A percentile compares a stretch with the other conserved stretches of the same genome.
These are phyloP conservation scores for Rehmannia glutinosa DNA, from an alignment of 257 asterid species.

Conservation along the genomic window DNA sequence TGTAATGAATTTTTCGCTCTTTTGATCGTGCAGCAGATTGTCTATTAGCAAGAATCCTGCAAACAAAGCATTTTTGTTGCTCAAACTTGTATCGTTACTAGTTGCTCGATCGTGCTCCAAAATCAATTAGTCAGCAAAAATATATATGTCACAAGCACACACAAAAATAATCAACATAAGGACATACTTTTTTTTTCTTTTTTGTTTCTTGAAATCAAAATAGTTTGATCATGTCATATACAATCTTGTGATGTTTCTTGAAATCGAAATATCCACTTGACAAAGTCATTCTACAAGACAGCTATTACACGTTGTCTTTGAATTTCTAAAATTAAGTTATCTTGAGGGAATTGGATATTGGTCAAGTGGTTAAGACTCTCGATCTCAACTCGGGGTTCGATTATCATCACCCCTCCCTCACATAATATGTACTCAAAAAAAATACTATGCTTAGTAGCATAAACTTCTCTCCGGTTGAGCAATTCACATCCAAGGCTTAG, in stretches of 20 bases:
- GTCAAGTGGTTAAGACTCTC: no score
- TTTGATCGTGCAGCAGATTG: slow-evolving; percentile 94
- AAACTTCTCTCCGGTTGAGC: no score
- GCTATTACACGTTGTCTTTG: no score
- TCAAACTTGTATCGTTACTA: no score
- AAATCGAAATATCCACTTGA: neutral
- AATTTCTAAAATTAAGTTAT: no score
- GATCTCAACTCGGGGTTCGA: no score
- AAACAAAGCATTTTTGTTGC: slow-evolving; percentile 10
- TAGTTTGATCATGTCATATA: neutral
- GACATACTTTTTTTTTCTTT: neutral
- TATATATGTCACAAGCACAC: neutral
- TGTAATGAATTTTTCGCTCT: slow-evolving; percentile 76
- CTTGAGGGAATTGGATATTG: no score
- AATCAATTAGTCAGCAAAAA: neutral
- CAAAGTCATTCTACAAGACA: no score
- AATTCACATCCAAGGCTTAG: no score
- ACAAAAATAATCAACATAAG: neutral
- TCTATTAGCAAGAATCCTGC: slow-evolving; percentile 85
- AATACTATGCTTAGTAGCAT: no score
- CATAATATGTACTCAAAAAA: no score
- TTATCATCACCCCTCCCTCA: no score
- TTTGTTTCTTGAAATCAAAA: neutral
- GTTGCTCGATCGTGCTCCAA: neutral
- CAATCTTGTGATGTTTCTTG: neutral